Evolutionary conservation across 1,284 basidiomycete species (phyloP).

Genomic region (Athelia psychrophila): DNA sequence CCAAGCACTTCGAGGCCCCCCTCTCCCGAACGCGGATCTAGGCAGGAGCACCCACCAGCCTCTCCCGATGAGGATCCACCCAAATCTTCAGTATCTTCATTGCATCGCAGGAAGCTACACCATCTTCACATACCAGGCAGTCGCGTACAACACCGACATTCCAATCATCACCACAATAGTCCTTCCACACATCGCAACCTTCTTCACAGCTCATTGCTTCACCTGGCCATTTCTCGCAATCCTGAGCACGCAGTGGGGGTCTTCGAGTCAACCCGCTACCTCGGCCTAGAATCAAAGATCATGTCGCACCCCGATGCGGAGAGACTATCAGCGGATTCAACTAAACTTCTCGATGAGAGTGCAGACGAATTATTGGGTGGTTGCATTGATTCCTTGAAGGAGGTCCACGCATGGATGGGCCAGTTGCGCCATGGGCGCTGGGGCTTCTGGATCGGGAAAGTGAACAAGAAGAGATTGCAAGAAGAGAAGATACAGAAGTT

Average conservation of each 20-base stretch:
- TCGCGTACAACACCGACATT: slow-evolving; percentile 8
- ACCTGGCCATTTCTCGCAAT: slow-evolving; percentile 27
- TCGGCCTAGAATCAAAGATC: slow-evolving; percentile 67
- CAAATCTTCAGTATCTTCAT: not conserved
- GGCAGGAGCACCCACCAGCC: not conserved
- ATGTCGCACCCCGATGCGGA: slow-evolving; percentile 52
- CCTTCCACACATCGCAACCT: slow-evolving; percentile 20
- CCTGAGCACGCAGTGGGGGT: slow-evolving; percentile 71
- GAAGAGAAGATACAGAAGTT: slow-evolving; percentile 34
- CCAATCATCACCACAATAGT: slow-evolving; percentile 9
- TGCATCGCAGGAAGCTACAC: not conserved
- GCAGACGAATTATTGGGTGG: slow-evolving; percentile 55
- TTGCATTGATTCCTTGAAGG: slow-evolving; percentile 43
- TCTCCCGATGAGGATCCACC: not conserved
- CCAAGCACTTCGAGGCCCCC: slow-evolving; percentile 21
- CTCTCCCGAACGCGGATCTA: not conserved
- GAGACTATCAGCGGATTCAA: slow-evolving; percentile 46
- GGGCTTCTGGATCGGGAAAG: slow-evolving; percentile 31
- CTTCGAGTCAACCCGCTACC: slow-evolving; percentile 77
- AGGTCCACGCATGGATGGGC: slow-evolving; percentile 51
- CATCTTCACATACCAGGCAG: not conserved
- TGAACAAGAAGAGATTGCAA: slow-evolving; percentile 29
- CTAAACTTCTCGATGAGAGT: slow-evolving; percentile 52
- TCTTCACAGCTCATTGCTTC: slow-evolving; percentile 24
- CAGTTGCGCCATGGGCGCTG: slow-evolving; percentile 38